Base-by-base conservation (phyloP, 2,329 filamentous ascomycete genomes). In the Fusarium luffae region DNA sequence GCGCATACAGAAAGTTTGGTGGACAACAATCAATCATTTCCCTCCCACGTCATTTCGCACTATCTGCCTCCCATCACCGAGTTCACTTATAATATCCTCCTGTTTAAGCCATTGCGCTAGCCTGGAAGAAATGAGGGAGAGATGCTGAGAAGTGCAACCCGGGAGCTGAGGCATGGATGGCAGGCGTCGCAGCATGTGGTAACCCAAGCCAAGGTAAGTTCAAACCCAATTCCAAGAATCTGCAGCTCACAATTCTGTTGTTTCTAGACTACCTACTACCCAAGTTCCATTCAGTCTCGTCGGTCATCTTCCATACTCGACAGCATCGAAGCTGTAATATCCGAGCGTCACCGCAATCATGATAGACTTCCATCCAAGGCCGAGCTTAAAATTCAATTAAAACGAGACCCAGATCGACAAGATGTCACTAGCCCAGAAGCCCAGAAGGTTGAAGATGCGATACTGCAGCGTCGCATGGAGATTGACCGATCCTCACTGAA, bases 71-170 rank as follows among this genome's bases (percentile, higher is more conserved):
- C 9, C 37, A 21, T 54, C 57, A 18, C 14, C 27, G 16, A 16
- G 1, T 21, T n/a, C n/a, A 46, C 25, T n/a, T 13, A 28, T 40
- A 18, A 21, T 37, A 55, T 51, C 14, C 14, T 9, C 21, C 8
- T 40, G 27, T 52, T 28, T 30, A 34, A 52, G 50, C 42, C 27
- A 52, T 25, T 27, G 40, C 23, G 14, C 28, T 42, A 52, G 42
- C 46, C 50, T 58, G 63, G 73, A 62, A 75, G 71, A 68, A 62
- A 80, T 80, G 78, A 77, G 66, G 74, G 78, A 78, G 76, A 67
- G 66, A 80, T 80, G 79, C 76, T 80, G 70, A 76, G 74, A 73
- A 77, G 75, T 70, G 75, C 69, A 63, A 73, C 69, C 68, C 73
- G 75, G 74, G 73, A 77, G 75, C 71, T 79, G 74, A 69, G 69